phyloP scores from a whole-genome alignment of 768 basidiomycete species.

The Termitomyces sp. region DNA sequence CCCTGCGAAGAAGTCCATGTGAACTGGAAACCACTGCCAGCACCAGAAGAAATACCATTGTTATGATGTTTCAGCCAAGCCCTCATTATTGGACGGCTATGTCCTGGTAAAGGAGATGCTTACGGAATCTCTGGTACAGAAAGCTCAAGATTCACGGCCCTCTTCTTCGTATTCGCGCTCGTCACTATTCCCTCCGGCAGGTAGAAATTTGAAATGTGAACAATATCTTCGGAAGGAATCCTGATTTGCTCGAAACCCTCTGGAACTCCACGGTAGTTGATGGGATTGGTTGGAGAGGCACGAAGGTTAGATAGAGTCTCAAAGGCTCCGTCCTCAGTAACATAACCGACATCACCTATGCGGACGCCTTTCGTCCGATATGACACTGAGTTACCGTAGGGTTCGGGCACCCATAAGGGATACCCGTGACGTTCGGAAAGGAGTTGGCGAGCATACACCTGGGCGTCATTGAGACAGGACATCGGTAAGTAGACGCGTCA shows the following conservation, averaged over 20 bases:
- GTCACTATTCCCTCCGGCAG: conserved; percentile 2
- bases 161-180: conserved; percentile 4
- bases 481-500: not conserved
- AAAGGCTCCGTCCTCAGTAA: conserved; percentile 18
- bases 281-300: conserved; percentile 8
- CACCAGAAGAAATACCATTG: conserved; percentile 4
- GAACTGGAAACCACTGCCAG: conserved; percentile 4
- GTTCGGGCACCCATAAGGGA: conserved; percentile 28
- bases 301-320: conserved; percentile 17
- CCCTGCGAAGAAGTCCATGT: conserved; percentile 11
- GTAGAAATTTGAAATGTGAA: conserved; percentile 7
- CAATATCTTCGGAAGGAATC: conserved; percentile 10
- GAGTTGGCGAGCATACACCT: conserved; percentile 11
- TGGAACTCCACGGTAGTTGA: conserved; percentile 12
- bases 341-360: conserved; percentile 18
- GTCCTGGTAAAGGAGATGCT: not conserved
- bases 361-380: conserved; percentile 17
- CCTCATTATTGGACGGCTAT: not conserved
- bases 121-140: conserved; percentile 7
- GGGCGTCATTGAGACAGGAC: conserved; percentile 7
- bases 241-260: conserved; percentile 11
- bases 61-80: not conserved
- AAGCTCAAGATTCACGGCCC: conserved; percentile 1
- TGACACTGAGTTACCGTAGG: conserved; percentile 14
- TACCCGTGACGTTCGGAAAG: conserved; percentile 21